Evolutionary conservation across 2,329 filamentous ascomycete genomes (phyloP).

Genomic region (Fusarium tricinctum): DNA sequence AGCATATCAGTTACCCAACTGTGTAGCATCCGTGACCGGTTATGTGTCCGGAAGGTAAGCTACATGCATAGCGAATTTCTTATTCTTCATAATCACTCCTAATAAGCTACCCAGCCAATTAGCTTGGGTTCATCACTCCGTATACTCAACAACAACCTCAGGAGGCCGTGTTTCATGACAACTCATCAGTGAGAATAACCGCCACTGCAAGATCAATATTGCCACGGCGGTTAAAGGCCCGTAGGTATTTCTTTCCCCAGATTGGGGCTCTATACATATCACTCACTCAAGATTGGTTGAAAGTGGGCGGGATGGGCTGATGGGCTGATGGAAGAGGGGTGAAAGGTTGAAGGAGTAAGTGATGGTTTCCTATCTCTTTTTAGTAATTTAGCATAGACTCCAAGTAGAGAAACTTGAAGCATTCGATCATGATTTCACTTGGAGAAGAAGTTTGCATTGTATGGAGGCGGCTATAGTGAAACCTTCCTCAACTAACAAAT

Average conservation of each 20-base stretch:
- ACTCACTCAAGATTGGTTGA: constrained; percentile 35
- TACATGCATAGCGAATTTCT: constrained; percentile 19
- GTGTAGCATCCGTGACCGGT: no score
- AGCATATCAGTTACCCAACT: no score
- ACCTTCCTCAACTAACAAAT: neutral
- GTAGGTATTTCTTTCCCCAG: constrained; percentile 10
- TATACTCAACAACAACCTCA: constrained; percentile 1
- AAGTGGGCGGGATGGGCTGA: constrained; percentile 5
- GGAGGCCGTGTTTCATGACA: constrained; percentile 8
- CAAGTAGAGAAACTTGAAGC: neutral
- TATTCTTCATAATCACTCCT: neutral
- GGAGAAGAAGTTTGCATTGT: neutral
- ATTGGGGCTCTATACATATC: constrained; percentile 28
- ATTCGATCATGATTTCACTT: neutral
- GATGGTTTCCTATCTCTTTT: neutral
- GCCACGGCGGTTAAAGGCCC: constrained; percentile 27
- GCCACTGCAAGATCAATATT: constrained; percentile 15
- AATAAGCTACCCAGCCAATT: neutral
- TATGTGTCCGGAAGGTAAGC: constrained; percentile 11
- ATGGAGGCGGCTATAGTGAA: neutral
- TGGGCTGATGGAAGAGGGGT: neutral
- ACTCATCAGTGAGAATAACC: constrained; percentile 22
- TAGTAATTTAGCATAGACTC: constrained; percentile 31
- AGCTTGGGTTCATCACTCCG: neutral
- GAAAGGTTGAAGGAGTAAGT: neutral